Evolutionary conservation across 176 grass and related monocot genomes (phyloP).

Genomic region (Rhynchospora breviuscula): DNA sequence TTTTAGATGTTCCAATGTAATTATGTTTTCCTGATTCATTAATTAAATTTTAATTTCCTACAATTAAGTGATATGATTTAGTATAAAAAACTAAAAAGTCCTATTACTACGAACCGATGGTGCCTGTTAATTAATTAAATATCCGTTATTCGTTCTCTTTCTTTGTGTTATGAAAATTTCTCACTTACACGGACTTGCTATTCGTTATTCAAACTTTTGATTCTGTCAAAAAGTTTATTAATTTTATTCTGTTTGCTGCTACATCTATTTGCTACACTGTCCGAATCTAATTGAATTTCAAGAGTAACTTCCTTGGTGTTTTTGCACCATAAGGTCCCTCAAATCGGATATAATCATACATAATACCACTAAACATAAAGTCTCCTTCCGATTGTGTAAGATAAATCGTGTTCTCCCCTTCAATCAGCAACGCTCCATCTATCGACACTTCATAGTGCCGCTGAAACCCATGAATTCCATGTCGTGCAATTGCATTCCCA

Average conservation of each 20-base stretch:
- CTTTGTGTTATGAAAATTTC: too few species aligned
- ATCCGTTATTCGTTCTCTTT: too few species aligned
- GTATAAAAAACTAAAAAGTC: too few species aligned
- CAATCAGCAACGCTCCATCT: conserved; percentile 22
- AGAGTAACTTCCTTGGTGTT: not conserved
- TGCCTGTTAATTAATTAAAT: too few species aligned
- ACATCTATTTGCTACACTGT: not conserved
- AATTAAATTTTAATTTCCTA: too few species aligned
- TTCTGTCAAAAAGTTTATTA: not conserved
- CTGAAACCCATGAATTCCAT: conserved; percentile 27
- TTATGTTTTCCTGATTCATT: too few species aligned
- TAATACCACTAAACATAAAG: conserved; percentile 33
- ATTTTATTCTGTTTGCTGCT: not conserved
- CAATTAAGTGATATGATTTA: too few species aligned
- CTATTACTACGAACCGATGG: too few species aligned
- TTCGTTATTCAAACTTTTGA: not conserved
- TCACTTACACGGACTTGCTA: not conserved
- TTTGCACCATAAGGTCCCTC: conserved; percentile 32
- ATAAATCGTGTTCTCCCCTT: conserved; percentile 47
- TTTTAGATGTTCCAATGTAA: too few species aligned
- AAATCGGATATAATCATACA: conserved; percentile 61
- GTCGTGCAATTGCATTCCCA: conserved; percentile 52
- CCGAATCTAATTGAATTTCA: not conserved
- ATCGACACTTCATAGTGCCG: conserved; percentile 40
- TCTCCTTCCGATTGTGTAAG: conserved; percentile 35